Evolutionary conservation across 2,329 filamentous ascomycete species (phyloP).

Genomic region (Amylocarpus encephaloides): DNA sequence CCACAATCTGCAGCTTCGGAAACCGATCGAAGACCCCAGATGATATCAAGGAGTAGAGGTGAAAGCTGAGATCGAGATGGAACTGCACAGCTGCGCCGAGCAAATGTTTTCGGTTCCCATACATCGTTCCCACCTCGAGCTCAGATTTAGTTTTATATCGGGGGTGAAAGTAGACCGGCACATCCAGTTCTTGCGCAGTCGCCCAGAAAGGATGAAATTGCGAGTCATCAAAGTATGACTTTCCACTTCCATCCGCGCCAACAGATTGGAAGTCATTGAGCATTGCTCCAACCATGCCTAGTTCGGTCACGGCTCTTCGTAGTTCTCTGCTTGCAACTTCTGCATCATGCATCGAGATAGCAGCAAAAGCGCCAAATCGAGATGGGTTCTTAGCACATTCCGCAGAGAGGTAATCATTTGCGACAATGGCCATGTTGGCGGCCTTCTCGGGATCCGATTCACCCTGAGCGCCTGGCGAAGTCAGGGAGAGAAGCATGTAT

Average conservation of each 20-base stretch:
- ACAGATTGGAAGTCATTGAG: constrained; percentile 56
- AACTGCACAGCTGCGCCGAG: constrained; percentile 35
- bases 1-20: constrained; percentile 37
- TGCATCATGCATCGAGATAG: constrained; percentile 47
- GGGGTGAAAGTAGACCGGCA: constrained; percentile 58
- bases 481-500: constrained; percentile 44
- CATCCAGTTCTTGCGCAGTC: constrained; percentile 50
- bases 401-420: constrained; percentile 19
- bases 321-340: constrained; percentile 44
- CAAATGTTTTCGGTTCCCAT: constrained; percentile 31
- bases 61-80: constrained; percentile 39
- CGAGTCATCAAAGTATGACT: constrained; percentile 57
- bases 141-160: constrained; percentile 28
- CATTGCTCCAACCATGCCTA: constrained; percentile 55
- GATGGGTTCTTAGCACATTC: constrained; percentile 26
- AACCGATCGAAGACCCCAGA: constrained; percentile 39
- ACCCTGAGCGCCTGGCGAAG: constrained; percentile 42
- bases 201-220: constrained; percentile 58
- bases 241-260: constrained; percentile 50
- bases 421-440: constrained; percentile 36
- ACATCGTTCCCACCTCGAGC: constrained; percentile 24
- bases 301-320: constrained; percentile 41
- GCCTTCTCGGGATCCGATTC: constrained; percentile 38
- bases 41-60: constrained; percentile 40
- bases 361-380: constrained; percentile 41